Evolutionary conservation across 2,329 filamentous ascomycete species (phyloP), one percentile per base, ranked within the genome.

Genomic region (Cladorrhinum sp.): DNA sequence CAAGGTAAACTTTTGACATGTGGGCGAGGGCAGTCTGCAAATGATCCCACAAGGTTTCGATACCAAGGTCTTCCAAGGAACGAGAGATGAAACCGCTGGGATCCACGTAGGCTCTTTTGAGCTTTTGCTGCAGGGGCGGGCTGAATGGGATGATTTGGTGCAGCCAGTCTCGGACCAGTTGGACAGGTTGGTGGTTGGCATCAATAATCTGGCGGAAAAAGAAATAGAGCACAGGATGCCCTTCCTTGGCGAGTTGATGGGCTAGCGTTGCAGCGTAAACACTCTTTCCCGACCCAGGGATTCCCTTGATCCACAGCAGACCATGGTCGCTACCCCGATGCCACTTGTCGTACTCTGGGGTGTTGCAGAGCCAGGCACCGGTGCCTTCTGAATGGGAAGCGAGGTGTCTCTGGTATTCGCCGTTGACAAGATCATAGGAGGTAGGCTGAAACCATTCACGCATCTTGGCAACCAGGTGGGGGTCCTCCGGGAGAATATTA

Each of bases 171-270:
- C 71, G 69, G 10, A 76, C 52, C 2, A 74, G 56, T 4, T 69
- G 66, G 3, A 58, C 53, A 0, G 74, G 70, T 1, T 65, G 59
- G 48, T 73, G 71, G 42, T 77, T 77, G 0, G 71, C 71, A 20
- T 73, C 68, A n/a, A n/a, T n/a, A n/a, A n/a, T 76, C 57, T 76
- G 72, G 1, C 75, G 70, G 50, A 76, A 77, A 65, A 76, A n/a
- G n/a, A 77, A 77, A 63, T 70, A 74, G 0, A 77, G 65, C 0
- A 77, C 71, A 0, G 73, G 72, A 8, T 42, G 26, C 18, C 49
- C 55, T 46, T 49, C 66, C 2, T 62, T 49, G n/a, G 63, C 53
- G 4, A 71, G 66, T 6, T 68, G 50, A 2, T 67, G 12, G 26
- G 70, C 58, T 3, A 73, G 53, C 0, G 33, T 68, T 1, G 72